Conservation (phyloP, 495 filamentous ascomycete genomes). For the Neurospora sp. region DNA sequence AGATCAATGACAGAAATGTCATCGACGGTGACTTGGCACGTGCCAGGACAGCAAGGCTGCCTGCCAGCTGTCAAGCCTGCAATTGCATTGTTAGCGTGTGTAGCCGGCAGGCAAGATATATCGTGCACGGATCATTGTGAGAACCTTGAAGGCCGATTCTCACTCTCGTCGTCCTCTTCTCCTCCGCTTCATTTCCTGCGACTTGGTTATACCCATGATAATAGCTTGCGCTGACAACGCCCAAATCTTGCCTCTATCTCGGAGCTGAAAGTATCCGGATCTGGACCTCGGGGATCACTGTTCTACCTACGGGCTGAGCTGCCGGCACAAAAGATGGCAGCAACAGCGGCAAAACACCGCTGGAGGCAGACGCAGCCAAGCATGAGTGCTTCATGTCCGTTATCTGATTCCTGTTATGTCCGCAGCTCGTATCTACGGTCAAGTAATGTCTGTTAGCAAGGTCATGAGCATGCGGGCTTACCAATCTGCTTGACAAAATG, state of each 20-base stretch:
- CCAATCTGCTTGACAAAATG: not conserved
- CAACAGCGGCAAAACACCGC: not conserved
- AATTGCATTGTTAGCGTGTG: not conserved
- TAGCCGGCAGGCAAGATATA: not conserved
- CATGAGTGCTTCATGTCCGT: not conserved
- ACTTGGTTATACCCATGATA: not conserved
- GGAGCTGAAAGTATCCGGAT: not conserved
- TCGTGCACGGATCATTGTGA: not conserved
- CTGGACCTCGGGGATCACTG: not conserved
- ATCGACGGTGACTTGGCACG: not conserved
- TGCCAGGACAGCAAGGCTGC: not conserved
- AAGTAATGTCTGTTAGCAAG: slow-evolving; percentile 6
- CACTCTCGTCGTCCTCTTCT: not conserved
- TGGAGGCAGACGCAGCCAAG: not conserved
- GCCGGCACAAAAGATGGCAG: not conserved
- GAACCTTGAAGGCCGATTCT: not conserved
- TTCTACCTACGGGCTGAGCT: not conserved
- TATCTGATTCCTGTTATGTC: not conserved
- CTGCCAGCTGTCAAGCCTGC: not conserved
- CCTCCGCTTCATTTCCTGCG: not conserved
- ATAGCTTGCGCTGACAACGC: not conserved
- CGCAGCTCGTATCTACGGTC: not conserved
- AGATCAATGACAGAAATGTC: not conserved
- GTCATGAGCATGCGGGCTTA: slow-evolving; percentile 10
- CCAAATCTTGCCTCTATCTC: not conserved